These are phyloP conservation scores for Colletotrichum lupini DNA, from an alignment of 2,329 filamentous ascomycete genomes.

Conservation along the genomic window DNA sequence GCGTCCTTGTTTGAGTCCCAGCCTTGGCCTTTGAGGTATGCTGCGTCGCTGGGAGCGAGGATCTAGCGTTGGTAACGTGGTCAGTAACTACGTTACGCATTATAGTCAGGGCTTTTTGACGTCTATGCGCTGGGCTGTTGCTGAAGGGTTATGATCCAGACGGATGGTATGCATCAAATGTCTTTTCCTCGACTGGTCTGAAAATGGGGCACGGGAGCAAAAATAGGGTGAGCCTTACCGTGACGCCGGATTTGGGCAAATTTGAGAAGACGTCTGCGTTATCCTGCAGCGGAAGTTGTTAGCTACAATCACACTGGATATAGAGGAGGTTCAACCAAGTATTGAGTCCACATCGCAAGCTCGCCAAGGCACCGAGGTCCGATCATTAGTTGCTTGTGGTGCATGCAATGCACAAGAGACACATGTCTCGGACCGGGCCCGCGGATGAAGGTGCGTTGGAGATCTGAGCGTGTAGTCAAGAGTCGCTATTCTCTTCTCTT, in stretches of 20 bases:
- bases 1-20: slow-evolving; percentile 55
- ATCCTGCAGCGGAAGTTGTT: slow-evolving; percentile 42
- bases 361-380: slow-evolving; percentile 33
- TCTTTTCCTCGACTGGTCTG: not conserved
- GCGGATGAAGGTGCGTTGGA: not conserved
- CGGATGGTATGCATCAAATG: not conserved
- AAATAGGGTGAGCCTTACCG: slow-evolving; percentile 46
- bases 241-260: slow-evolving; percentile 56
- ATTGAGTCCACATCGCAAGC: not conserved
- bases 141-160: not conserved
- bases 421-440: not conserved
- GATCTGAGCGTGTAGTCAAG: not conserved
- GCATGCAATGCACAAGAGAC: slow-evolving; percentile 4
- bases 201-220: too few species aligned
- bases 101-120: not conserved
- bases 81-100: not conserved
- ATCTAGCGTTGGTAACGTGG: slow-evolving; percentile 45
- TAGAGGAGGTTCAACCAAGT: not conserved
- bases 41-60: slow-evolving; percentile 68
- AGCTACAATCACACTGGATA: not conserved
- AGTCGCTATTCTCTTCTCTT: not conserved
- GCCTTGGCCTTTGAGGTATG: slow-evolving; percentile 54
- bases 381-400: slow-evolving; percentile 14
- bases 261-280: slow-evolving; percentile 56
- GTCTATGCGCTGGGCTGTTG: not conserved